phyloP scores from a whole-genome alignment of 1,139 yeast species.

The Blastobotrys aristatus region DNA sequence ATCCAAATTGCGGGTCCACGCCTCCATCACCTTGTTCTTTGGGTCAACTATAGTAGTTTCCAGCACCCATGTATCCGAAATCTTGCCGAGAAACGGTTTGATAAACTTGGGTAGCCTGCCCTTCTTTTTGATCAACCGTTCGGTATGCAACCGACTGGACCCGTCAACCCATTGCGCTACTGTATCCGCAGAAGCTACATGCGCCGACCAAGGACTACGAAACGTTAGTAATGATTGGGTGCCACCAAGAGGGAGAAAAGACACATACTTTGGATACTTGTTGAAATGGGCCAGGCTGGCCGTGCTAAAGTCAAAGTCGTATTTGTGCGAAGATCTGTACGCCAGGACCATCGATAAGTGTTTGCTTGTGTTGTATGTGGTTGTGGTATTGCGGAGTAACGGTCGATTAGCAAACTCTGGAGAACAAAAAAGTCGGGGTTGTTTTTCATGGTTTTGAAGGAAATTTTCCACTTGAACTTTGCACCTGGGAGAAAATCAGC shows the following conservation, averaged over 20 bases:
- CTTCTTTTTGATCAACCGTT: slow-evolving; percentile 68
- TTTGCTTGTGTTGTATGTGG: too few species aligned
- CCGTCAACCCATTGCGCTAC: slow-evolving; percentile 53
- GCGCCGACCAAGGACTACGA: slow-evolving; percentile 68
- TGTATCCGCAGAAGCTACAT: slow-evolving; percentile 82
- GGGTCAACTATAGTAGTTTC: slow-evolving; percentile 80
- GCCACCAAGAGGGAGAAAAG: not conserved
- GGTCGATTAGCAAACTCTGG: too few species aligned
- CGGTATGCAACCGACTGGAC: slow-evolving; percentile 63
- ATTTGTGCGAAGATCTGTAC: slow-evolving; percentile 18
- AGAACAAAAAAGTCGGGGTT: too few species aligned
- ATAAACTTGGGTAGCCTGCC: slow-evolving; percentile 83
- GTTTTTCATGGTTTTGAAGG: too few species aligned
- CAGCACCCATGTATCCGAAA: slow-evolving; percentile 75
- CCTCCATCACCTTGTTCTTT: slow-evolving; percentile 45
- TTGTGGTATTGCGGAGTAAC: too few species aligned
- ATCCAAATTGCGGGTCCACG: slow-evolving; percentile 82
- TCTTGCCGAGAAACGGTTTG: slow-evolving; percentile 68
- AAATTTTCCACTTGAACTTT: too few species aligned
- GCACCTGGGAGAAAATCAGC: too few species aligned
- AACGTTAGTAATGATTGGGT: not conserved
- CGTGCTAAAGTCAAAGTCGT: slow-evolving; percentile 25
- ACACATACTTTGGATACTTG: slow-evolving; percentile 28
- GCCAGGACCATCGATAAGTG: slow-evolving; percentile 22
- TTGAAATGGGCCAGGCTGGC: slow-evolving; percentile 27